Conservation (phyloP, 1,284 basidiomycete species). For the Neonothopanus nambi region DNA sequence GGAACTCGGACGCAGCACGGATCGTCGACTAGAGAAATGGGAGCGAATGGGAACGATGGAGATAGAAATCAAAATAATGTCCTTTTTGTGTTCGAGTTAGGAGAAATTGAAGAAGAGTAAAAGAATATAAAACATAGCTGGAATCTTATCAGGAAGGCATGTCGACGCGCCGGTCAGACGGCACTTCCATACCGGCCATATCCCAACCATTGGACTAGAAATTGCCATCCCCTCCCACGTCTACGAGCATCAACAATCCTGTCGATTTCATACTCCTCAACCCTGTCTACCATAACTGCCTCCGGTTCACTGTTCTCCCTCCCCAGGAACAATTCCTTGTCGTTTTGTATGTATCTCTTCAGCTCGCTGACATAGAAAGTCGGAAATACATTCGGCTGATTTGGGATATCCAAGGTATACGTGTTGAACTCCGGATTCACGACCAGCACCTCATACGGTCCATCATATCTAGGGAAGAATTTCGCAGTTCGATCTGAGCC, state of each 20-base stretch:
- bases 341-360: conserved; percentile 12
- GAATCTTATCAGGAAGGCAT: too few relatives aligned
- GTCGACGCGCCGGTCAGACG: too few relatives aligned
- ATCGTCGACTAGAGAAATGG: too few relatives aligned
- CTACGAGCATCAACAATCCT: conserved; percentile 7
- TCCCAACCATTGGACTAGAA: conserved; percentile 12
- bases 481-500: conserved; percentile 5
- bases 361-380: too few relatives aligned
- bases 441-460: conserved; percentile 14
- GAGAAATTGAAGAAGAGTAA: too few relatives aligned
- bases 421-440: neutral
- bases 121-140: too few relatives aligned
- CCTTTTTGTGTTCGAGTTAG: too few relatives aligned
- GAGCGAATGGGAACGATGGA: too few relatives aligned
- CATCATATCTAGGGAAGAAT: too few relatives aligned
- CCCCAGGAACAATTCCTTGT: conserved; percentile 7
- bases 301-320: neutral
- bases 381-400: conserved; percentile 12
- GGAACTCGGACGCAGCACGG: too few relatives aligned
- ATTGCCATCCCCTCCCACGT: conserved; percentile 10
- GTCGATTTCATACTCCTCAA: conserved; percentile 7
- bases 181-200: too few relatives aligned
- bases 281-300: neutral
- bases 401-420: conserved; percentile 16
- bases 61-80: too few relatives aligned